Evolutionary conservation across 2,329 filamentous ascomycete genomes (phyloP).

Genomic region (Claviceps paspali): DNA sequence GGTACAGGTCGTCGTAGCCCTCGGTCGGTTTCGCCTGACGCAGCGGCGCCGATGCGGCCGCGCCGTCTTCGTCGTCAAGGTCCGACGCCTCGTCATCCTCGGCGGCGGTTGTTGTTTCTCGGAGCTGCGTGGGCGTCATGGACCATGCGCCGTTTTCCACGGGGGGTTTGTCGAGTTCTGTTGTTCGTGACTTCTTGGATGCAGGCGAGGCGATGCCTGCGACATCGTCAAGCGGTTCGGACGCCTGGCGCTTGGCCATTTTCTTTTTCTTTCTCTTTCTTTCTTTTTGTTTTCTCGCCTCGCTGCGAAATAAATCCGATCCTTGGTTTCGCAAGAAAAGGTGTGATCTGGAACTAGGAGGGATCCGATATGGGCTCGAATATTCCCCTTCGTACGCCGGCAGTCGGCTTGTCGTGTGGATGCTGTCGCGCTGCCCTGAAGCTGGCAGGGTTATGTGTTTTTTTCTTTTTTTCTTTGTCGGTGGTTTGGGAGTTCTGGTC

Average conservation of each 20-base stretch:
- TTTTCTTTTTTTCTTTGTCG: neutral
- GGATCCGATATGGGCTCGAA: no score
- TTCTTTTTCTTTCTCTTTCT: neutral
- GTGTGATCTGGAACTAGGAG: no score
- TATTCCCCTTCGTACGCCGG: no score
- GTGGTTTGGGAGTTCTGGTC: no score
- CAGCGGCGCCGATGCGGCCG: conserved; percentile 28
- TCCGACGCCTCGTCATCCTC: conserved; percentile 20
- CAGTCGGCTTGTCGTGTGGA: neutral
- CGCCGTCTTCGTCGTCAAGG: conserved; percentile 26
- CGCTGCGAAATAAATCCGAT: no score
- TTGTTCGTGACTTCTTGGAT: conserved; percentile 41
- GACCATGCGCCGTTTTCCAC: conserved; percentile 17
- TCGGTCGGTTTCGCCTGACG: conserved; percentile 67
- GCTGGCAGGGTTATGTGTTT: no score
- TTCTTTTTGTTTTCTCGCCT: neutral
- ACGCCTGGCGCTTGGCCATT: conserved; percentile 42
- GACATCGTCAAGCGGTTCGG: conserved; percentile 44
- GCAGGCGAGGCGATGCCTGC: conserved; percentile 39
- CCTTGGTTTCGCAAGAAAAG: no score
- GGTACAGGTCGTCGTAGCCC: conserved; percentile 89
- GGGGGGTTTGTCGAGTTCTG: conserved; percentile 26
- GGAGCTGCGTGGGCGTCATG: conserved; percentile 10
- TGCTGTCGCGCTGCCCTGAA: neutral
- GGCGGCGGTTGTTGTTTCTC: conserved; percentile 9